Percentiles rank a stretch among this genome's conserved stretches.
phyloP scores from a whole-genome alignment of 257 asterid species.

The Avicennia marina region DNA sequence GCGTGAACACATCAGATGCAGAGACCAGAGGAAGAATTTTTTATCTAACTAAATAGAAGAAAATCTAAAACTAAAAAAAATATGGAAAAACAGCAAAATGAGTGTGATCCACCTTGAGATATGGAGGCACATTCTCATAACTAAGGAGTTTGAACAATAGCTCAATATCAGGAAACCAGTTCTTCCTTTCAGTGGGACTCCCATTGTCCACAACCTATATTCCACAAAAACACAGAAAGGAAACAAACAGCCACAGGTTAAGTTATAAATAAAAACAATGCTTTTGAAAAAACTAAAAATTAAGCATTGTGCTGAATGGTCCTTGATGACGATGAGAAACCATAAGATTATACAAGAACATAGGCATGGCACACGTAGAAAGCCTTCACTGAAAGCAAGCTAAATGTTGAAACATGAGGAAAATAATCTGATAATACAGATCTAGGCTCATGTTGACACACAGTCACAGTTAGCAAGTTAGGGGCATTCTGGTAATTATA shows the following conservation, averaged over 20 bases:
- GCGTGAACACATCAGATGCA: constrained; percentile 19
- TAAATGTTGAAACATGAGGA: too few relatives aligned
- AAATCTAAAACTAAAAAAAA: constrained; percentile 6
- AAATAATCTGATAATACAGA: too few relatives aligned
- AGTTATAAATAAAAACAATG: constrained; percentile 1
- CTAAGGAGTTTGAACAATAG: constrained; percentile 95
- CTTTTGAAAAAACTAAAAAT: too few relatives aligned
- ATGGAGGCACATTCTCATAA: constrained; percentile 96
- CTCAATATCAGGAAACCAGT: constrained; percentile 94
- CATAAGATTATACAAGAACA: too few relatives aligned
- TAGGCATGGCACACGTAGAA: too few relatives aligned
- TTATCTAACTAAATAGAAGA: constrained; percentile 5
- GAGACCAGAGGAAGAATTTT: constrained; percentile 12
- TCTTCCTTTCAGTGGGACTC: constrained; percentile 69
- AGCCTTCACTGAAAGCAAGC: too few relatives aligned
- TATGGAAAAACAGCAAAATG: constrained; percentile 10
- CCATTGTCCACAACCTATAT: constrained; percentile 83
- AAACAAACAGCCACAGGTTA: constrained; percentile 1
- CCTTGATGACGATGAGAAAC: too few relatives aligned
- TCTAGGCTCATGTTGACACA: too few relatives aligned
- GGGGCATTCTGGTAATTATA: too few relatives aligned
- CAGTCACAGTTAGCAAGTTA: too few relatives aligned
- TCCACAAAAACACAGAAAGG: constrained; percentile 12
- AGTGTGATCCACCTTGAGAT: constrained; percentile 71
- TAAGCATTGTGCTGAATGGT: too few relatives aligned